These are phyloP conservation scores for Raffaelea deltoideospora DNA, from an alignment of 2,329 filamentous ascomycete species.

Conservation along the genomic window DNA sequence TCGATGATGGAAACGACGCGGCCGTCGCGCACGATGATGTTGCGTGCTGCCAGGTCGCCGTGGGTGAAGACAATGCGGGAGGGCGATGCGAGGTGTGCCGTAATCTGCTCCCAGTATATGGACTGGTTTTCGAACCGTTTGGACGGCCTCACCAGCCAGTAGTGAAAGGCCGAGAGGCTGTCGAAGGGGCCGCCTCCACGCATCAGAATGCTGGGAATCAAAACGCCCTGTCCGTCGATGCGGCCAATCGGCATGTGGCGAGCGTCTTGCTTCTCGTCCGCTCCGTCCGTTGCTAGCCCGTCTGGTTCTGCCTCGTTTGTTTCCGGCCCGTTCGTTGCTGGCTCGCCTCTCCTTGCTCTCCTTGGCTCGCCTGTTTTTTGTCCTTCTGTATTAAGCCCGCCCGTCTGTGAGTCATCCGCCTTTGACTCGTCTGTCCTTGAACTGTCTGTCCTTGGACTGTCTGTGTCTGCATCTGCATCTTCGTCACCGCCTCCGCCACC, in stretches of 20 bases:
- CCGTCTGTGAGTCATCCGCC: too few species aligned
- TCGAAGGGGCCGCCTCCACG: constrained; percentile 12
- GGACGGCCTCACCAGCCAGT: constrained; percentile 12
- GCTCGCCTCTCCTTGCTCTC: too few species aligned
- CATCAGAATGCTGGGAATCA: constrained; percentile 11
- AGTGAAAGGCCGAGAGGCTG: constrained; percentile 9
- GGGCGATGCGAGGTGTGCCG: constrained; percentile 7
- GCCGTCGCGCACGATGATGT: constrained; percentile 26
- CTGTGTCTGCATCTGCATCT: too few species aligned
- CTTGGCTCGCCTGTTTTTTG: too few species aligned
- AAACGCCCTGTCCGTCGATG: constrained; percentile 10
- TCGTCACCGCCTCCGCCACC: constrained; percentile 1
- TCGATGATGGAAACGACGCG: constrained; percentile 27
- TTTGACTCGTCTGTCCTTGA: too few species aligned
- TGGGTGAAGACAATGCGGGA: neutral
- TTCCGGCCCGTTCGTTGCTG: too few species aligned
- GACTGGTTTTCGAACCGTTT: constrained; percentile 6
- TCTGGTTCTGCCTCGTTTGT: too few species aligned
- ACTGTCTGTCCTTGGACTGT: too few species aligned
- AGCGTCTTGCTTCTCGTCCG: too few species aligned
- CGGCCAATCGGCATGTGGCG: constrained; percentile 9
- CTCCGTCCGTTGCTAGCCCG: too few species aligned
- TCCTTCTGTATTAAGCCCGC: too few species aligned
- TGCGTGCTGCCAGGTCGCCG: constrained; percentile 14
- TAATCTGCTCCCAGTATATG: constrained; percentile 12